Percentiles rank a stretch among this genome's conserved stretches.
phyloP scores from a whole-genome alignment of 352 stramenopile genomes.

The Globisporangium paddicum region DNA sequence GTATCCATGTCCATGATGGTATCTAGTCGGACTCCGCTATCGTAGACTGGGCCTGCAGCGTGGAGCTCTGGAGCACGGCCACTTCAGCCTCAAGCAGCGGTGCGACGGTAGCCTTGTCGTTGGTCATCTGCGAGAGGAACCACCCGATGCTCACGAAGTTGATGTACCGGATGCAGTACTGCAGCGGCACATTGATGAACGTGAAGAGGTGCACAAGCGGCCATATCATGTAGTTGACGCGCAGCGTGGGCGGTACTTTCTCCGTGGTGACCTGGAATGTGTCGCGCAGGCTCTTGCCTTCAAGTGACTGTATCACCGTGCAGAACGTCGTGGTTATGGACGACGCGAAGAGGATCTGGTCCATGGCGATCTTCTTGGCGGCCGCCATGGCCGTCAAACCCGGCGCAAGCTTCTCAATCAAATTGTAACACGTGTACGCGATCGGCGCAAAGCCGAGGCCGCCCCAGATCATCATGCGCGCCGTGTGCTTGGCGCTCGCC shows the following conservation, averaged over 20 bases:
- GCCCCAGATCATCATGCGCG: conserved; percentile 80
- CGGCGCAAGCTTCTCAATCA: conserved; percentile 59
- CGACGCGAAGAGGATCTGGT: conserved; percentile 42
- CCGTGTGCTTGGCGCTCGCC: conserved; percentile 17
- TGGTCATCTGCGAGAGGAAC: conserved; percentile 47
- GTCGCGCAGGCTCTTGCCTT: conserved; percentile 26
- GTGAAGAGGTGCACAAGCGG: conserved; percentile 38
- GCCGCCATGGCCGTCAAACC: conserved; percentile 21
- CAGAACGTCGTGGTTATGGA: conserved; percentile 36
- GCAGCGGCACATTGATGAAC: conserved; percentile 44
- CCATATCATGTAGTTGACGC: conserved; percentile 48
- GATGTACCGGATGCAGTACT: conserved; percentile 46
- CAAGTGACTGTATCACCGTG: conserved; percentile 36
- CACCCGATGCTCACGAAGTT: conserved; percentile 49
- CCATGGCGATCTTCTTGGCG: conserved; percentile 34
- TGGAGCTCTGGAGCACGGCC: background rate
- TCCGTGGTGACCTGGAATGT: conserved; percentile 27
- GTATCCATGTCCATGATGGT: background rate
- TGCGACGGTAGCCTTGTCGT: conserved; percentile 10
- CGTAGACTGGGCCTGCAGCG: conserved; percentile 3
- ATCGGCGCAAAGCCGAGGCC: conserved; percentile 79
- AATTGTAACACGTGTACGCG: conserved; percentile 88
- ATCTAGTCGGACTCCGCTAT: conserved; percentile 4
- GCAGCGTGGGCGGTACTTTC: conserved; percentile 32
- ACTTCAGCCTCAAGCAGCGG: conserved; percentile 1